A percentile compares a stretch with the other conserved stretches of the same genome.
These are phyloP conservation scores for Helianthus tuberosus DNA, from an alignment of 129 eudicot species.

Conservation along the genomic window DNA sequence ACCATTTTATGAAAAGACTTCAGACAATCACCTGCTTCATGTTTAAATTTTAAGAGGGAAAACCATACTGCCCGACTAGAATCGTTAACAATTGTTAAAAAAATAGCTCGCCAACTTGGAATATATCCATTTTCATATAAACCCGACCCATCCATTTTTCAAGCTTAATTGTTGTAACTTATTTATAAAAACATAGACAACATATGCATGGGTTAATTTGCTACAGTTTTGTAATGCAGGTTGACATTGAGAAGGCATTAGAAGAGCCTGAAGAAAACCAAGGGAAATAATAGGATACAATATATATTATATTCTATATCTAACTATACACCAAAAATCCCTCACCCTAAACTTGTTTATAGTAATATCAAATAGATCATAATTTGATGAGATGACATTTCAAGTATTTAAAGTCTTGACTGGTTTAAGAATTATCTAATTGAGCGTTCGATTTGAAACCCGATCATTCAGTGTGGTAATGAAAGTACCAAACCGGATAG, in stretches of 20 bases:
- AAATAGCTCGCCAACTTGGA: too few species aligned
- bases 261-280: conserved; percentile 29
- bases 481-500: not conserved
- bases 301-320: too few species aligned
- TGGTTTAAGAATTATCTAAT: not conserved
- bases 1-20: too few species aligned
- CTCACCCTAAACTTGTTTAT: not conserved
- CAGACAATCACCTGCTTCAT: too few species aligned
- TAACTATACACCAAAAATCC: too few species aligned
- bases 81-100: too few species aligned
- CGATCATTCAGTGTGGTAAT: not conserved
- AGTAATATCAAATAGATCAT: not conserved
- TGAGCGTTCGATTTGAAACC: not conserved
- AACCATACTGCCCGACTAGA: too few species aligned
- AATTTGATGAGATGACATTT: not conserved
- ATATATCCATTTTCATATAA: too few species aligned
- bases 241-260: conserved; percentile 47
- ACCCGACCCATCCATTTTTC: not conserved
- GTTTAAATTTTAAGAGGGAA: too few species aligned
- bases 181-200: not conserved
- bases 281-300: conserved; percentile 15
- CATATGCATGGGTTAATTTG: not conserved
- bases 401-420: too few species aligned
- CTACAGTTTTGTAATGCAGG: conserved; percentile 40
- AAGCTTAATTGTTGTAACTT: not conserved